A percentile compares a stretch with the other conserved stretches of the same genome.
Conservation (phyloP, 768 basidiomycete genomes). For the Amanita rimosa region DNA sequence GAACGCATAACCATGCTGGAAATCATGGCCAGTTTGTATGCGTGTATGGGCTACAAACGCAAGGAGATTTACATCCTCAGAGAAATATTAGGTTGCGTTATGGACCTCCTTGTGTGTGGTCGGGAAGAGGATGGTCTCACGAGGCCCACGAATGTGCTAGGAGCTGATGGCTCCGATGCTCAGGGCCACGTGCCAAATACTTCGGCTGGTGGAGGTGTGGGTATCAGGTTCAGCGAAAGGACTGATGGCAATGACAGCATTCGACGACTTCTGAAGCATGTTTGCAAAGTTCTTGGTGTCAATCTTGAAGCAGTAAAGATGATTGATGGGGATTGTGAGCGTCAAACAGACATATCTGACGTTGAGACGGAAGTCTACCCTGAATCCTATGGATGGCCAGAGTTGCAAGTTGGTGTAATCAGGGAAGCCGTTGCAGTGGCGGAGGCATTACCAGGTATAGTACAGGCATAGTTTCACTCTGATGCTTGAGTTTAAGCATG, state of each 20-base stretch:
- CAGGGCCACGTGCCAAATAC: conserved; percentile 28
- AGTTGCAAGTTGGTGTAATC: conserved; percentile 87
- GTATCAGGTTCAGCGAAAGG: conserved; percentile 62
- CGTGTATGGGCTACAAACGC: conserved; percentile 71
- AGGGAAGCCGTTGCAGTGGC: conserved; percentile 88
- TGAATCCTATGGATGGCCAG: conserved; percentile 83
- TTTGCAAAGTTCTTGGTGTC: conserved; percentile 74
- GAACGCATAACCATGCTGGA: conserved; percentile 68
- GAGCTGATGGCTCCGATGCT: conserved; percentile 34
- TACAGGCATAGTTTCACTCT: conserved; percentile 19
- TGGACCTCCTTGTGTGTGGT: conserved; percentile 82
- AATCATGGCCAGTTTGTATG: conserved; percentile 62
- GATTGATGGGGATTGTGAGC: conserved; percentile 17
- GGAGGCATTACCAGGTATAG: conserved; percentile 74
- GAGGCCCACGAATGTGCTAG: conserved; percentile 27
- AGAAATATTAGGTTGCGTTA: conserved; percentile 73
- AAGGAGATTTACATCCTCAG: conserved; percentile 84
- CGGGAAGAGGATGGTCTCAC: conserved; percentile 58
- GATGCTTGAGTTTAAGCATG: not conserved
- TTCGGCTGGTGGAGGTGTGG: conserved; percentile 44
- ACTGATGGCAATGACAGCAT: conserved; percentile 75
- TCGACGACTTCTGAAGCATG: conserved; percentile 59
- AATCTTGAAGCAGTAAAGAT: conserved; percentile 63
- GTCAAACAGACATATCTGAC: conserved; percentile 7
- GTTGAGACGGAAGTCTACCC: conserved; percentile 20